Conservation (phyloP, 345 rosid genomes). For the Hypericum perforatum region DNA sequence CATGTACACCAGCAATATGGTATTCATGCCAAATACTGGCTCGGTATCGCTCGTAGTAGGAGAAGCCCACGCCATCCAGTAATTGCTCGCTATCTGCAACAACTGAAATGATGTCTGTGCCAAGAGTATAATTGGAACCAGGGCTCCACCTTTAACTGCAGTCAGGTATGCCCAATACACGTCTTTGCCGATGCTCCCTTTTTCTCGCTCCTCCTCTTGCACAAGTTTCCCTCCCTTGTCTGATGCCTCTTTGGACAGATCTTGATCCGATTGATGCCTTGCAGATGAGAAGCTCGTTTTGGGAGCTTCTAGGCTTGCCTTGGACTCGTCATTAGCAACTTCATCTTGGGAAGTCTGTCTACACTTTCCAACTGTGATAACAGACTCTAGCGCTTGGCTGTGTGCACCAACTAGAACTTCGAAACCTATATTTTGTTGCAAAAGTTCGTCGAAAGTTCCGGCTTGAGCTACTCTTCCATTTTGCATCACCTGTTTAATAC, state of each 20-base stretch:
- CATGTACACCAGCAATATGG: conserved; percentile 50
- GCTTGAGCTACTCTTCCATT: conserved; percentile 84
- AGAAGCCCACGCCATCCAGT: conserved; percentile 94
- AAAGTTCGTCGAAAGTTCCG: conserved; percentile 60
- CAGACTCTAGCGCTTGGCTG: conserved; percentile 62
- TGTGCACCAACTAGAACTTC: conserved; percentile 90
- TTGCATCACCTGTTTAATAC: conserved; percentile 61
- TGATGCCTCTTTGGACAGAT: conserved; percentile 42
- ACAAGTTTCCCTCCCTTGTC: conserved; percentile 68
- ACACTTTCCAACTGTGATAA: conserved; percentile 48
- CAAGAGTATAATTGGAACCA: conserved; percentile 65
- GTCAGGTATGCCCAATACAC: conserved; percentile 77
- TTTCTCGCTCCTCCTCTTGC: conserved; percentile 89
- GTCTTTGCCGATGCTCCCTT: conserved; percentile 79
- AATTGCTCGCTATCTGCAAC: conserved; percentile 75
- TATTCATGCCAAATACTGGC: conserved; percentile 45
- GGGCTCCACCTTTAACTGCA: conserved; percentile 53
- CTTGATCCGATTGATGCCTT: conserved; percentile 43
- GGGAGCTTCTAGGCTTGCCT: conserved; percentile 23
- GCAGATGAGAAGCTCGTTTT: conserved; percentile 25
- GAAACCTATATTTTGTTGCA: conserved; percentile 74
- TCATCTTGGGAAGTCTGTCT: conserved; percentile 35
- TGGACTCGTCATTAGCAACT: conserved; percentile 26
- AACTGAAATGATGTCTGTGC: conserved; percentile 81
- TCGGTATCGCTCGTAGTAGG: conserved; percentile 50